Evolutionary conservation across 1,139 yeast species (phyloP), one percentile per base, ranked within the genome.

Genomic region (Pichia cactophila): DNA sequence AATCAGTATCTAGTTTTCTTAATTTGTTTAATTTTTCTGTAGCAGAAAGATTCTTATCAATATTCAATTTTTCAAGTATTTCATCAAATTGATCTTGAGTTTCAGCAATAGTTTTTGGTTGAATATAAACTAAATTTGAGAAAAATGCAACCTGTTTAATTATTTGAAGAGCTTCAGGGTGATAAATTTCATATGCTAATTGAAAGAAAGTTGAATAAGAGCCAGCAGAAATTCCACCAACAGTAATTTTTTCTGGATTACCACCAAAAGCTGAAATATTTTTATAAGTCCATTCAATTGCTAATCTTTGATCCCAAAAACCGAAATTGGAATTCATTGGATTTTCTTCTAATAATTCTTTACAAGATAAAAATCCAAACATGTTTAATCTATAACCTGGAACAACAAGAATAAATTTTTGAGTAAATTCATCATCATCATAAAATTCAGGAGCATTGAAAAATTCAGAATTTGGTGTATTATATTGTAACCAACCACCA

Each of bases 401-500:
- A n/a, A 66, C 55, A 6, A 72, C 74, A 9, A 71, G 58, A 44
- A 72, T 68, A 47, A 60, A 69, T 47, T 65, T 63, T 20, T 61
- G 56, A 1, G 54, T 49, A 38, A 65, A 59, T 38, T 60, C 60
- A 8, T 58, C 62, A 33, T 58, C 61, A 49, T 66, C 68, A 37
- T 57, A 61, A 31, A 57, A 49, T 37, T 59, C 61, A 37, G 60
- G 55, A 40, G 57, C 57, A 45, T 56, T 54, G 40, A 55, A 55
- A 23, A 44, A 50, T 9, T 46, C 53, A n/a, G 44, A 46, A 47
- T 61, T 61, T 6, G 74, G 70, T 17, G 60, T 56, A 9, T 71
- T 70, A 40, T 65, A 66, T 51, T 70, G 75, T 28, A 71, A 57
- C 64, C 68, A 69, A 5, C 74, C 74, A 31, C 74, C 75, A 54